phyloP scores from a whole-genome alignment of 169 alveolate species.

The Cryptosporidium baileyi region DNA sequence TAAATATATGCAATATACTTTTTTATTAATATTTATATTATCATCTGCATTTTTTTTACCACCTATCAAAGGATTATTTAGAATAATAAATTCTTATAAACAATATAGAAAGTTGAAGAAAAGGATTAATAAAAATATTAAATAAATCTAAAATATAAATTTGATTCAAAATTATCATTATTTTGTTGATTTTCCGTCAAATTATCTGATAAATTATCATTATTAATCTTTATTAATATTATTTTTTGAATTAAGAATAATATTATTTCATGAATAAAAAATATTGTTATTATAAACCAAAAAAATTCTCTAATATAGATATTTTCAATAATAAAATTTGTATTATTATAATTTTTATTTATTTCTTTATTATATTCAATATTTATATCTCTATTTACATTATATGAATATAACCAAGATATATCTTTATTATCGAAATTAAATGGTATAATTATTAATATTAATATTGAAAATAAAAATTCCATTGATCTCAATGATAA shows the following conservation, averaged over 20 bases:
- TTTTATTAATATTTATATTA: background rate
- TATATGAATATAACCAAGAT: constrained; percentile 9
- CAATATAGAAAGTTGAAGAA: constrained; percentile 6
- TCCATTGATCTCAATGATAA: constrained; percentile 47
- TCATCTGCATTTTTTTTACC: constrained; percentile 13
- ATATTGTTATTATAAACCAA: constrained; percentile 5
- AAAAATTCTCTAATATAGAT: background rate
- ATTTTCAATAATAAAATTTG: background rate
- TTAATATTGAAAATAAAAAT: constrained; percentile 1
- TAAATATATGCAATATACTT: constrained; percentile 8
- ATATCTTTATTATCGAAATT: background rate
- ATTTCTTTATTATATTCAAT: background rate
- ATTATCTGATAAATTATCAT: background rate
- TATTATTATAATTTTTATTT: background rate
- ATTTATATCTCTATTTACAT: background rate
- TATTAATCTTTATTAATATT: background rate
- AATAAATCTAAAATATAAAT: background rate
- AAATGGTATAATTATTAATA: constrained; percentile 17
- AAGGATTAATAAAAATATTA: background rate
- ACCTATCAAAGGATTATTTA: constrained; percentile 19
- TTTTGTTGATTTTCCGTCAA: background rate
- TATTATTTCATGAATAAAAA: constrained; percentile 28
- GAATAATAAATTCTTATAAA: constrained; percentile 22
- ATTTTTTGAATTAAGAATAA: constrained; percentile 13
- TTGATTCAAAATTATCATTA: background rate